These are phyloP conservation scores for Monosporascus ibericus DNA, from an alignment of 2,329 filamentous ascomycete species.

Conservation along the genomic window DNA sequence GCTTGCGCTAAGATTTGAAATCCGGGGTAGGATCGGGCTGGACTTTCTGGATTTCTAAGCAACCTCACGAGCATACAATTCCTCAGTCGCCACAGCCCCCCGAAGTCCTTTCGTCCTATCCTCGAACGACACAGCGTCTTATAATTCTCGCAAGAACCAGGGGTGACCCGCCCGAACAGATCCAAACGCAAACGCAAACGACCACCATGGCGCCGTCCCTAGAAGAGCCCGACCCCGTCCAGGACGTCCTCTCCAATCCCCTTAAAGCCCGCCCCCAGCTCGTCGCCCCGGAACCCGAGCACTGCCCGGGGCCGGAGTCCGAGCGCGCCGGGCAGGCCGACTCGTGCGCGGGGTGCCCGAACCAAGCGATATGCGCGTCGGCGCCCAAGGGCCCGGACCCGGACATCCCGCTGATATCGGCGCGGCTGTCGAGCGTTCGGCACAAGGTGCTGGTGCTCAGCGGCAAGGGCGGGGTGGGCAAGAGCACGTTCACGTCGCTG, in stretches of 20 bases:
- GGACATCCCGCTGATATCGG: conserved; percentile 82
- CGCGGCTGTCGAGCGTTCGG: conserved; percentile 71
- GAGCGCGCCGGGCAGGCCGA: conserved; percentile 65
- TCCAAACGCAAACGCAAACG: background rate
- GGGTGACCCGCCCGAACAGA: background rate
- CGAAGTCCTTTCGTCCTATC: no score
- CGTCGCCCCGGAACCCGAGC: conserved; percentile 91
- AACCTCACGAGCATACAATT: no score
- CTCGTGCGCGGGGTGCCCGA: conserved; percentile 90
- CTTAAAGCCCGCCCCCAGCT: conserved; percentile 75
- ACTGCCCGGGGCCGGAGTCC: conserved; percentile 88
- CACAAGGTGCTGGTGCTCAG: conserved; percentile 92
- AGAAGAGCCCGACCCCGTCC: conserved; percentile 60
- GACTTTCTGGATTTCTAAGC: no score
- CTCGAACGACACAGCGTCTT: no score
- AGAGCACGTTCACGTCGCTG: conserved; percentile 87
- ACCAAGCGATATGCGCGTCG: conserved; percentile 90
- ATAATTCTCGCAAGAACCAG: no score
- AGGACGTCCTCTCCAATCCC: conserved; percentile 69
- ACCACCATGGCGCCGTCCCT: conserved; percentile 70
- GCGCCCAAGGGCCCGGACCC: conserved; percentile 94
- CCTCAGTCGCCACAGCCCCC: no score
- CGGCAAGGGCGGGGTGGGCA: conserved; percentile 94
- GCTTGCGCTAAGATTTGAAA: no score
- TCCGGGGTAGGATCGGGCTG: no score